A percentile compares a stretch with the other conserved stretches of the same genome.
These are phyloP conservation scores for Gelatoporia subvermispora DNA, from an alignment of 768 basidiomycete genomes.

Conservation along the genomic window DNA sequence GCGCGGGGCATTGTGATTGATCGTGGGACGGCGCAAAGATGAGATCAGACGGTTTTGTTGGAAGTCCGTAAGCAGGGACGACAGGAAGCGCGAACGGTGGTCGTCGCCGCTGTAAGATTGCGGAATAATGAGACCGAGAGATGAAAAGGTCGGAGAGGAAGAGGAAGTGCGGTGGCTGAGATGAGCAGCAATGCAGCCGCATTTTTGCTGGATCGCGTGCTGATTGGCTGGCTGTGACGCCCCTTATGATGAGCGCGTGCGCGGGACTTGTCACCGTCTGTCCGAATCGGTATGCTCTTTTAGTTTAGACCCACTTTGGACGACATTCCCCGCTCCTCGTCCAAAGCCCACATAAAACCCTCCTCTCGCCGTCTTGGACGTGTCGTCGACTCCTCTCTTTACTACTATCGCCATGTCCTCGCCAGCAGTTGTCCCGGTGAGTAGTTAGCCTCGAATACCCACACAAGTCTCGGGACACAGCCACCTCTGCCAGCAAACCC, in stretches of 20 bases:
- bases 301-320: no score
- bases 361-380: background rate
- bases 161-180: background rate
- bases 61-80: background rate
- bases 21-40: slow-evolving; percentile 7
- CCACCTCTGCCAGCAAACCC: background rate
- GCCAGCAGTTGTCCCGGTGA: background rate
- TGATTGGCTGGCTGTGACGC: background rate
- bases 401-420: background rate
- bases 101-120: no score
- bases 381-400: background rate
- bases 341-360: background rate
- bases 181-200: no score
- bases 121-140: no score
- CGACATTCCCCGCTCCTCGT: no score
- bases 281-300: no score
- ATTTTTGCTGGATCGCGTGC: background rate
- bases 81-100: background rate
- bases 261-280: no score
- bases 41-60: no score
- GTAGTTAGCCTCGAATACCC: background rate
- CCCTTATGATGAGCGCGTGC: no score
- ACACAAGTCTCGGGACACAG: background rate
- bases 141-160: background rate
- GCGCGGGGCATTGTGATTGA: slow-evolving; percentile 57